Evolutionary conservation across 2,329 filamentous ascomycete species (phyloP).

Genomic region (Beauveria caledonica): DNA sequence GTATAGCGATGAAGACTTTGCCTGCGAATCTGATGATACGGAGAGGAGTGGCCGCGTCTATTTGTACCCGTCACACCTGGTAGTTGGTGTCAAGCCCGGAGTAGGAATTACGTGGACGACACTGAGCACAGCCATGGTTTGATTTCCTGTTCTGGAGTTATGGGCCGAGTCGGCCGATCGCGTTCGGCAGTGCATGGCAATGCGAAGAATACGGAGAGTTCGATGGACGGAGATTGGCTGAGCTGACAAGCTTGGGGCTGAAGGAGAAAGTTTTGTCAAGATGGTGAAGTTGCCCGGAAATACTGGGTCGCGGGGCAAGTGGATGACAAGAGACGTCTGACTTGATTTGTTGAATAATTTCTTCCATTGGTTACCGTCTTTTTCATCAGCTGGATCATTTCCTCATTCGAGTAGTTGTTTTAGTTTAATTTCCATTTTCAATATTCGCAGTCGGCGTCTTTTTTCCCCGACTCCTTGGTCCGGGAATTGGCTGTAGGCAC

Average conservation of each 20-base stretch:
- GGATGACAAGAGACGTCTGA: too few species aligned
- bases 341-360: not conserved
- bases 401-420: too few species aligned
- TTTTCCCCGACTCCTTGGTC: too few species aligned
- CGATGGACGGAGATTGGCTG: not conserved
- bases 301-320: not conserved
- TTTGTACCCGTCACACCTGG: not conserved
- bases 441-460: too few species aligned
- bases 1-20: not conserved
- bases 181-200: not conserved
- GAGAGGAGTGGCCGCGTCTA: not conserved
- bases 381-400: too few species aligned
- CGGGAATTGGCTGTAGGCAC: not conserved
- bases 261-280: not conserved
- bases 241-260: not conserved
- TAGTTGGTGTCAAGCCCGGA: not conserved
- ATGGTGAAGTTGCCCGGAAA: slow-evolving; percentile 1
- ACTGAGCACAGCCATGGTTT: not conserved
- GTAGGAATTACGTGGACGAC: not conserved
- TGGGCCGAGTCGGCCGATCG: slow-evolving; percentile 3
- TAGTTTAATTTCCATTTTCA: too few species aligned
- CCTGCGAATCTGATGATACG: not conserved
- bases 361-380: too few species aligned
- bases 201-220: slow-evolving; percentile 8
- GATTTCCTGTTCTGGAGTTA: not conserved